Evolutionary conservation across 106 monocot species (phyloP).

Genomic region (Dendrobium officinale): DNA sequence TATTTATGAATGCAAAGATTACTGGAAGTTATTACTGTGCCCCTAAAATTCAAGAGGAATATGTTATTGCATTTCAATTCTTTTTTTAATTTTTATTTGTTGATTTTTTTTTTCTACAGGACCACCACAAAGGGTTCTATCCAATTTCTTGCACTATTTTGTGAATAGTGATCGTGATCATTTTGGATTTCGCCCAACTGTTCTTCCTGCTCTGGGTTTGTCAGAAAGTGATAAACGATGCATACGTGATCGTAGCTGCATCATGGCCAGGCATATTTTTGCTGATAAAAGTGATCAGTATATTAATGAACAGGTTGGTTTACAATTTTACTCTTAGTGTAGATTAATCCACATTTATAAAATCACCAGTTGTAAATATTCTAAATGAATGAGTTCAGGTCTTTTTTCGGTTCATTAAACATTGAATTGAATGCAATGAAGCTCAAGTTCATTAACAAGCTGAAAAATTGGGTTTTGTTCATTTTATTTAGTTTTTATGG

Average conservation of each 20-base stretch:
- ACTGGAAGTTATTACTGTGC: neutral
- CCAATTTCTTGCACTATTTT: conserved; percentile 82
- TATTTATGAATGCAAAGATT: neutral
- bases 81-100: neutral
- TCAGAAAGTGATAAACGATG: conserved; percentile 95
- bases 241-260: conserved; percentile 93
- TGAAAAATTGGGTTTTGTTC: neutral
- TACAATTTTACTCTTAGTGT: neutral
- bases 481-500: neutral
- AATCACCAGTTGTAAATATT: neutral
- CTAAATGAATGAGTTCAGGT: neutral
- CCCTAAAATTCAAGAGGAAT: neutral
- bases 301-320: conserved; percentile 74
- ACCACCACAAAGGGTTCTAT: conserved; percentile 85
- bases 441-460: neutral
- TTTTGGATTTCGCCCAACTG: conserved; percentile 69
- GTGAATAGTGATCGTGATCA: conserved; percentile 69
- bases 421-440: neutral
- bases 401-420: neutral
- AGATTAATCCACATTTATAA: neutral
- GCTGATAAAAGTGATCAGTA: conserved; percentile 94
- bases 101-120: conserved; percentile 35
- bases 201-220: conserved; percentile 79
- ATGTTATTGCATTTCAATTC: neutral
- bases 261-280: conserved; percentile 95